Evolutionary conservation across 2,329 filamentous ascomycete genomes (phyloP), one percentile per base, ranked within the genome.

Genomic region (Lasiodiplodia citricola): DNA sequence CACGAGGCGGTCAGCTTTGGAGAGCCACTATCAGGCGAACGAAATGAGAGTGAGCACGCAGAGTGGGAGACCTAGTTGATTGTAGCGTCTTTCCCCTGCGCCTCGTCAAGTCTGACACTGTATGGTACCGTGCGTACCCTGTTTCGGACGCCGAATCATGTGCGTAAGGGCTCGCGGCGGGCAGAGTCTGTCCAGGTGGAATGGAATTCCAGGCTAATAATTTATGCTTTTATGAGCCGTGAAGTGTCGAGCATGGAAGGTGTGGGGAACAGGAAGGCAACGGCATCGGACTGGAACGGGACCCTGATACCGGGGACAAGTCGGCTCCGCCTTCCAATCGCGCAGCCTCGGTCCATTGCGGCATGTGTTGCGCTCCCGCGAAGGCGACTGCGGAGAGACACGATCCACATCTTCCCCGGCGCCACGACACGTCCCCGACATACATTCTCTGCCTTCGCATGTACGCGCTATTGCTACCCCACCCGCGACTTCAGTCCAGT

Each of bases 401-500:
- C 52, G 60, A 52, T 64, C 47, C 60, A 64, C 60, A 50, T 64
- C 60, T 64, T 52, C 60, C 60, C 60, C 60, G 51, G 60, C 60
- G 28, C 60, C 23, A 50, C 58, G 58, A 62, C 58, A 62, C 58
- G 58, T 51, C 60, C 47, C 21, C 23, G n/a, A 25, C 41, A 14
- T 50, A 10, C 41, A 7, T 21, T 51, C 58, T 25, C 58, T 41
- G 13, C 5, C 60, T 52, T 64, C 60, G 60, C 60, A 64, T 64
- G 60, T 64, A 18, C 44, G 38, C 58, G 7, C 14, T 44, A n/a
- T 21, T 47, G 44, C 58, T 25, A 28, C 44, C 41, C 58, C 41
- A 50, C 58, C 44, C 58, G 58, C 58, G 41, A 51, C 18, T 28
- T 21, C 28, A n/a, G 23, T 25, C 47, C 47, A 16, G 60, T 31